Conservation (phyloP, 2,329 filamentous ascomycete species). For the Fusarium beomiforme region DNA sequence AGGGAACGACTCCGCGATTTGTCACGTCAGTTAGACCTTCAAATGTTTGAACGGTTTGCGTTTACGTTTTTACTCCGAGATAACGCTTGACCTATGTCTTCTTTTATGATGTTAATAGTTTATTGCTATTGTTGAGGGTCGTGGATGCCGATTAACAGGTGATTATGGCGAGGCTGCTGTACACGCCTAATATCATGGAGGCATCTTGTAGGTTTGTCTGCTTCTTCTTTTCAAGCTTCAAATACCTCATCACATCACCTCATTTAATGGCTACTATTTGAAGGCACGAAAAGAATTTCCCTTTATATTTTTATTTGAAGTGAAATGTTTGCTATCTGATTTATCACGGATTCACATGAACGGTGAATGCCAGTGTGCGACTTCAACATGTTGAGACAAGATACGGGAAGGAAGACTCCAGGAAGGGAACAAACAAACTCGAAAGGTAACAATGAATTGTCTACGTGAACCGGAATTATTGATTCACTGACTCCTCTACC, state of each 20-base stretch:
- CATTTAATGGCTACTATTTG: neutral
- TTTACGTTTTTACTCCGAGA: neutral
- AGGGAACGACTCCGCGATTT: conserved; percentile 10
- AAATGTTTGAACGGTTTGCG: conserved; percentile 6
- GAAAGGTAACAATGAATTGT: neutral
- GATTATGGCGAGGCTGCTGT: conserved; percentile 14
- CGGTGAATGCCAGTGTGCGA: neutral
- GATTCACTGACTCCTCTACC: neutral
- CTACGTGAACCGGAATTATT: neutral
- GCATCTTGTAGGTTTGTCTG: neutral
- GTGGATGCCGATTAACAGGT: neutral
- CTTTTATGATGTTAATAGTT: neutral
- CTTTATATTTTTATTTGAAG: conserved; percentile 11
- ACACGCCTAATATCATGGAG: neutral
- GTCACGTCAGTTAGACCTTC: conserved; percentile 11
- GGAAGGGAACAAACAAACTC: neutral
- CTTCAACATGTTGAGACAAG: neutral
- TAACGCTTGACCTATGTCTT: neutral
- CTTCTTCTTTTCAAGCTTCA: neutral
- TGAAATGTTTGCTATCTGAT: neutral
- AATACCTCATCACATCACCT: neutral
- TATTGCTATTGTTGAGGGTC: neutral
- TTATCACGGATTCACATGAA: neutral
- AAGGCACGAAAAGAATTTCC: conserved; percentile 5
- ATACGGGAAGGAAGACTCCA: neutral